Conservation (phyloP, 2,329 filamentous ascomycete genomes). For the Clathrospora elynae region DNA sequence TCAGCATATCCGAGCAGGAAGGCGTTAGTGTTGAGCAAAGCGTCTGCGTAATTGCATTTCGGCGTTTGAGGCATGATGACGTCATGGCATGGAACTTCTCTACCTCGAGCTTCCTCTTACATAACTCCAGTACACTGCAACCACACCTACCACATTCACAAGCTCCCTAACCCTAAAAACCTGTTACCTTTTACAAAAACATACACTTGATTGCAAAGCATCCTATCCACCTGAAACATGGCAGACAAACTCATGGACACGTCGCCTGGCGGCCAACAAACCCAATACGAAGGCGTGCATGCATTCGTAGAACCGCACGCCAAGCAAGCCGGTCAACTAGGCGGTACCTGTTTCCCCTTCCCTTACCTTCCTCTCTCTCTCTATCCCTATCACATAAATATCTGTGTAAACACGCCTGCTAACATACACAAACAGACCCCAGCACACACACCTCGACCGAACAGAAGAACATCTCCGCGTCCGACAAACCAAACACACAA, state of each 20-base stretch:
- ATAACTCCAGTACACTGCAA: slow-evolving; percentile 8
- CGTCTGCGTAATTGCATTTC: slow-evolving; percentile 11
- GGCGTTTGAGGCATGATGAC: slow-evolving; percentile 14
- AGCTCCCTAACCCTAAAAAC: neutral
- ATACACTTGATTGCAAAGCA: neutral
- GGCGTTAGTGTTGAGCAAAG: slow-evolving; percentile 10
- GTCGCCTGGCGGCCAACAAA: slow-evolving; percentile 63
- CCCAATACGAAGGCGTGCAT: slow-evolving; percentile 65
- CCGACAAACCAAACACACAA: slow-evolving; percentile 51
- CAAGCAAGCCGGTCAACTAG: slow-evolving; percentile 63
- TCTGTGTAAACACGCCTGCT: neutral
- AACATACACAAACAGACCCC: slow-evolving; percentile 18
- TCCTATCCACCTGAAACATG: slow-evolving; percentile 46
- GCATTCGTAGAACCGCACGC: slow-evolving; percentile 56
- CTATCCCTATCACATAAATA: neutral
- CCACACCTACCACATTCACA: neutral
- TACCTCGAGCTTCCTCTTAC: slow-evolving; percentile 12
- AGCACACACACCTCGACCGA: too few species aligned
- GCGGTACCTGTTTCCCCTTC: slow-evolving; percentile 49
- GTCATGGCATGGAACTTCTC: slow-evolving; percentile 14
- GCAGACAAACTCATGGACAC: slow-evolving; percentile 63
- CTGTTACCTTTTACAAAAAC: neutral
- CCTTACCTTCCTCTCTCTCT: neutral
- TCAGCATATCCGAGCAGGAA: slow-evolving; percentile 1
- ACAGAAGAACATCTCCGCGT: slow-evolving; percentile 37